Base-by-base conservation (phyloP, 169 alveolate species). In the Plasmodium cynomolgi region DNA sequence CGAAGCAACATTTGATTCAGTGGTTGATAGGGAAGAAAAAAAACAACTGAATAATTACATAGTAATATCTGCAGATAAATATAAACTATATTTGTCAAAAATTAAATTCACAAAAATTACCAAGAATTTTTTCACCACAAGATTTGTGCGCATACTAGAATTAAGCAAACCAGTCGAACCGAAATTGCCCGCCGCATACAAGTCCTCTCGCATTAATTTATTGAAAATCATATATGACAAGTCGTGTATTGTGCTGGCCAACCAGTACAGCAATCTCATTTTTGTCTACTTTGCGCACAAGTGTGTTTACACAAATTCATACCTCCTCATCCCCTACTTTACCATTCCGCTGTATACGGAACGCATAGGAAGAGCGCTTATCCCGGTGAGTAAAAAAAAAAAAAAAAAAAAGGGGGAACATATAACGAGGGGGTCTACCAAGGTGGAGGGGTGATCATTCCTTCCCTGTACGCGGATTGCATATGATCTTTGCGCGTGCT, bases 221-320 rank as follows among this genome's bases (percentile, higher is more conserved):
- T 91, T 91, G 84, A 91, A 91, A 91, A 83, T 91, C 39, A 83
- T 91, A 23, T 81, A 91, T 74, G 95, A 91, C 73, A 91, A 83
- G 58, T 91, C 95, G 29, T 91, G 95, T 73, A 44, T 91, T 20
- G 5, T 91, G 20, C 39, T 91, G 33, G 95, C 95, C 5, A 91
- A 91, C 62, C 95, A 91, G 29, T 91, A 82, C 79, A 91, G 88
- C 62, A 83, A 83, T 23, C 75, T 39, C 17, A 83, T 91, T 72
- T 72, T 75, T 33, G 47, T 91, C 41, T 91, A 91, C 83, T 81
- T 91, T 91, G 71, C 84, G 8, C 54, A 83, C 11, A 81, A 73
- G 50, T 91, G 95, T 71, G 81, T 91, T 6, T 91, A 91, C 81
- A 91, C 95, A 37, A 73, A 91, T 47, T 15, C 95, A 3, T 91